Evolutionary conservation across 208 protist species (phyloP), one percentile per base, ranked within the genome.

Genomic region (Leishmania mexicana): DNA sequence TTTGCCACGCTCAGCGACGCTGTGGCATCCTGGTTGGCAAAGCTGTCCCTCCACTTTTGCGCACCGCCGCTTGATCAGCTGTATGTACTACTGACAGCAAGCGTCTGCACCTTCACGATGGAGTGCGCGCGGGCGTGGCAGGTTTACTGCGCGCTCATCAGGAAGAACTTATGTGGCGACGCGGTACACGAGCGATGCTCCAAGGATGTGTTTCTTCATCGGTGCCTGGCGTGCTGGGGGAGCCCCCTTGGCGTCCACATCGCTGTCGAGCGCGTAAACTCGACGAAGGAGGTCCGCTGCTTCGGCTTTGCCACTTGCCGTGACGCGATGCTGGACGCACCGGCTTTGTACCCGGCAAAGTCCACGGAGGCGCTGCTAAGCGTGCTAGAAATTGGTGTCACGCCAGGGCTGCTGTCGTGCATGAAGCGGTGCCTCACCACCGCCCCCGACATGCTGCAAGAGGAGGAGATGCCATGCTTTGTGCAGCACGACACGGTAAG

Each of bases 221-320:
- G 84, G 54, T 90, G 86, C 76, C 51, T 93, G 21, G 90, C 90
- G 4, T 88, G 83, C 78, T 91, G 90, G 86, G 90, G 87, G 57
- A 94, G 88, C 73, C 93, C 93, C 8, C 84, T 95, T 11, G 92
- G 86, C 57, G 80, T 95, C 19, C 89, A 93, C 81, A 49, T 95
- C 2, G 75, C 82, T 13, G 79, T 88, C 0, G 76, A 83, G 67
- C 2, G 47, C n/a, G 40, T 83, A 13, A 10, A 73, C 75, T 73
- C 78, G 0, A 83, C 83, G 21, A 45, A 75, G 31, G 85, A 88
- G 54, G 67, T 81, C 19, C 78, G 79, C 31, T 65, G 80, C n/a
- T 88, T 84, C 42, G 82, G 82, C n/a, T 86, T 80, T 40, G 53
- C 75, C 11, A 82, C 83, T n/a, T 83, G 78, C 74, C 79, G 83